Conservation (phyloP, 192 early-diverging fungal genomes). For the Entophlyctis helioformis region DNA sequence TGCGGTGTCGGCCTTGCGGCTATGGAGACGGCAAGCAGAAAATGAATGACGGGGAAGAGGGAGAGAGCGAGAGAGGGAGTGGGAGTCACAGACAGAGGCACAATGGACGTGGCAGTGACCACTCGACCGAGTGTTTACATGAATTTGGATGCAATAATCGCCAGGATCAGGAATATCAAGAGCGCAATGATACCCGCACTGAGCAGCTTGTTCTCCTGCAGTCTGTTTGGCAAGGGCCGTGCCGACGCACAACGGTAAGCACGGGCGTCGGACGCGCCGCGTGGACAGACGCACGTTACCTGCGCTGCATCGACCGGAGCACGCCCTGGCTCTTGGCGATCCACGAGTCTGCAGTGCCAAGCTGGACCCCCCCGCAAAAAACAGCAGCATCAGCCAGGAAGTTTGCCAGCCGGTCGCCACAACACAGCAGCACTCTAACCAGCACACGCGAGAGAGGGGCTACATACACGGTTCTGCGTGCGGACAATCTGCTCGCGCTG, state of each 20-base stretch:
- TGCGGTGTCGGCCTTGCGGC: too few relatives aligned
- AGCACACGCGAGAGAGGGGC: background rate
- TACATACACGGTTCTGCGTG: conserved; percentile 67
- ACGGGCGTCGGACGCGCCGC: background rate
- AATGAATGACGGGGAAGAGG: too few relatives aligned
- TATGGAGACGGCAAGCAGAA: too few relatives aligned
- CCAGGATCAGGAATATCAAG: conserved; percentile 68
- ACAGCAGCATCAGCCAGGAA: background rate
- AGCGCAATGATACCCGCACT: conserved; percentile 74
- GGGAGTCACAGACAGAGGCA: too few relatives aligned
- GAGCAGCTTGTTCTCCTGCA: conserved; percentile 80
- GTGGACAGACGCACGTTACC: conserved; percentile 20
- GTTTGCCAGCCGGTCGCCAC: conserved; percentile 11
- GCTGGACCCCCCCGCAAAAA: conserved; percentile 3
- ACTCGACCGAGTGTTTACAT: too few relatives aligned
- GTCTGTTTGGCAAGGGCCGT: conserved; percentile 27
- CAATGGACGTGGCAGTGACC: too few relatives aligned
- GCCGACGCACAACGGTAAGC: background rate
- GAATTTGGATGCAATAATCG: too few relatives aligned
- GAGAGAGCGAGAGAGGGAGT: too few relatives aligned
- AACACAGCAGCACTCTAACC: background rate
- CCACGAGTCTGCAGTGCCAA: conserved; percentile 38
- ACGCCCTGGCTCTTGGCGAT: conserved; percentile 40
- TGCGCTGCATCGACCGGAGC: conserved; percentile 52
- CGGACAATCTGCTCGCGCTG: conserved; percentile 86